These are phyloP conservation scores for Pulveroboletus frians DNA, from an alignment of 768 basidiomycete species.

Conservation along the genomic window DNA sequence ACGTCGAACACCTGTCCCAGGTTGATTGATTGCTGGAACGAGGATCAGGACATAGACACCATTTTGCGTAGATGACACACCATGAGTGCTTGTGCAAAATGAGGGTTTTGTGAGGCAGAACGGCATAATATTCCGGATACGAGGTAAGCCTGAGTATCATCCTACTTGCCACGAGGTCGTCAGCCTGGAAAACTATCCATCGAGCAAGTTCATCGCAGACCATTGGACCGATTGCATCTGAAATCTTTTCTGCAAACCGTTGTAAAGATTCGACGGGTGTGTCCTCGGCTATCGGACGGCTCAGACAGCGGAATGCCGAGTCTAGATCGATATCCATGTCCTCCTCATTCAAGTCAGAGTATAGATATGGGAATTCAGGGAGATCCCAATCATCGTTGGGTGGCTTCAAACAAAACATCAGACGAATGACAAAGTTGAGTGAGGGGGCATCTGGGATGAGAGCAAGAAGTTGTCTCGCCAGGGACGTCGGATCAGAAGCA, in stretches of 20 bases:
- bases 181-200: not conserved
- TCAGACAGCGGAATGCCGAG: slow-evolving; percentile 46
- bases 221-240: slow-evolving; percentile 51
- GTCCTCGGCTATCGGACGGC: slow-evolving; percentile 57
- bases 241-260: slow-evolving; percentile 52
- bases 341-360: slow-evolving; percentile 53
- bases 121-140: slow-evolving; percentile 60
- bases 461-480: slow-evolving; percentile 58
- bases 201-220: slow-evolving; percentile 34
- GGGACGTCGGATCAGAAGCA: slow-evolving; percentile 50
- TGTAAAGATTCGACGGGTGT: slow-evolving; percentile 44
- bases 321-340: slow-evolving; percentile 55
- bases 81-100: slow-evolving; percentile 39
- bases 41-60: slow-evolving; percentile 7
- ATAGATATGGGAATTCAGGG: slow-evolving; percentile 65
- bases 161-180: slow-evolving; percentile 31
- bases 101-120: slow-evolving; percentile 60
- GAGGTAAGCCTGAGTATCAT: slow-evolving; percentile 50
- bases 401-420: slow-evolving; percentile 79
- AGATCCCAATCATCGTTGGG: slow-evolving; percentile 76
- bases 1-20: slow-evolving; percentile 50
- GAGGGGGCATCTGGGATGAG: slow-evolving; percentile 60
- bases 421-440: slow-evolving; percentile 57
- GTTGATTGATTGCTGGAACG: slow-evolving; percentile 52
- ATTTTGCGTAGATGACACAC: slow-evolving; percentile 24